Evolutionary conservation across 371 early-diverging fungal genomes (phyloP).

Genomic region (Syncephalastrum contaminatum): DNA sequence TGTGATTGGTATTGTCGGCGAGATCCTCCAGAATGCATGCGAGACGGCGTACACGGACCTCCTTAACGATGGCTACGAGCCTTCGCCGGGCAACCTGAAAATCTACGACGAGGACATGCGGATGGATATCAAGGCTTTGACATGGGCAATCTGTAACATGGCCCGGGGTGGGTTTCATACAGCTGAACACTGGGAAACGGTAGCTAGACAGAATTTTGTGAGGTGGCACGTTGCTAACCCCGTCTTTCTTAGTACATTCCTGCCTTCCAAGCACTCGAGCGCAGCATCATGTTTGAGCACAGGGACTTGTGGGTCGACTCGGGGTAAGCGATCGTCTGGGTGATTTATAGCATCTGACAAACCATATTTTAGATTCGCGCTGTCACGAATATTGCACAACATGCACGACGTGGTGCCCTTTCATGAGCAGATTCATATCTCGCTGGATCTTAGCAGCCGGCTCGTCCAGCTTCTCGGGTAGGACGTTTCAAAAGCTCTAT

Average conservation of each 20-base stretch:
- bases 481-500: background rate
- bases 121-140: slow-evolving; percentile 33
- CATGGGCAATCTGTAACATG: slow-evolving; percentile 50
- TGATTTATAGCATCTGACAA: no score
- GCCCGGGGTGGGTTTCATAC: slow-evolving; percentile 44
- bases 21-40: slow-evolving; percentile 8
- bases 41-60: slow-evolving; percentile 7
- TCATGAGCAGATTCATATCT: slow-evolving; percentile 16
- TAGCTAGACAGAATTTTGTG: slow-evolving; percentile 7
- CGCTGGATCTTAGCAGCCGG: slow-evolving; percentile 21
- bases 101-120: slow-evolving; percentile 24
- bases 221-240: background rate
- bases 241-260: slow-evolving; percentile 38
- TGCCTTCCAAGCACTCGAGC: slow-evolving; percentile 47
- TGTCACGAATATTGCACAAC: slow-evolving; percentile 57
- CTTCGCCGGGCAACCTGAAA: slow-evolving; percentile 4
- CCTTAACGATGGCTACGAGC: slow-evolving; percentile 1
- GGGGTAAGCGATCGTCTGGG: slow-evolving; percentile 38
- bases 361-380: slow-evolving; percentile 59
- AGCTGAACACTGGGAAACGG: slow-evolving; percentile 31
- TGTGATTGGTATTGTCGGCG: slow-evolving; percentile 11
- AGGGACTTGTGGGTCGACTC: slow-evolving; percentile 49
- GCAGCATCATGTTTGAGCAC: slow-evolving; percentile 49
- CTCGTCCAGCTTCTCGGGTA: slow-evolving; percentile 32
- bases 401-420: slow-evolving; percentile 49